phyloP scores from a whole-genome alignment of 2,329 filamentous ascomycete species.

The Tolypocladium tundrense region DNA sequence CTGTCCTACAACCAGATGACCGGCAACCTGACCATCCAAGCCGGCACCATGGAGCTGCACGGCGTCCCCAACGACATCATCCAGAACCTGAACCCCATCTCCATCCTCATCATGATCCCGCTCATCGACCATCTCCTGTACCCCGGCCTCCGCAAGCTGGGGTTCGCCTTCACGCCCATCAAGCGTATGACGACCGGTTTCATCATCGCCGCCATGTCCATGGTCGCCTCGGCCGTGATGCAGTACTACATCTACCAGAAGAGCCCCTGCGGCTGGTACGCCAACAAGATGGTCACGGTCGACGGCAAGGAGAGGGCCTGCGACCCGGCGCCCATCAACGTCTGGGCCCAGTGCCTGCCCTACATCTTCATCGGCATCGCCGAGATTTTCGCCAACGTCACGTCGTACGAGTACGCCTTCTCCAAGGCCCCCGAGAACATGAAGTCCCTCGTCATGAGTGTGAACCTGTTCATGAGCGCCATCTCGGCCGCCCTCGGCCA shows the following conservation, averaged over 20 bases:
- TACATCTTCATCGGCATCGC: conserved; percentile 41
- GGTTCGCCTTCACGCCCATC: conserved; percentile 62
- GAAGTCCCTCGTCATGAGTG: conserved; percentile 62
- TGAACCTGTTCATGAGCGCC: conserved; percentile 62
- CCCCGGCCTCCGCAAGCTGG: conserved; percentile 52
- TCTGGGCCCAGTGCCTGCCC: conserved; percentile 46
- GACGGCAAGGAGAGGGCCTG: conserved; percentile 29
- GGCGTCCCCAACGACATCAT: conserved; percentile 71
- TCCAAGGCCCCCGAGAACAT: conserved; percentile 72
- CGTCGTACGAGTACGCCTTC: conserved; percentile 65
- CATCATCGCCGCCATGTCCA: conserved; percentile 50
- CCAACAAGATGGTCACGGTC: conserved; percentile 21
- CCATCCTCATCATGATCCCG: conserved; percentile 66
- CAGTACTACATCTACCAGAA: conserved; percentile 54
- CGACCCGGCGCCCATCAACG: conserved; percentile 51
- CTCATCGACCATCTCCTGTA: conserved; percentile 61
- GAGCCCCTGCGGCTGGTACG: conserved; percentile 48
- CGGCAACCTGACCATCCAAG: conserved; percentile 53
- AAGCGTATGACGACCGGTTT: conserved; percentile 67
- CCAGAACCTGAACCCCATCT: conserved; percentile 65
- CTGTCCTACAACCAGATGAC: conserved; percentile 50
- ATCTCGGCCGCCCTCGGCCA: conserved; percentile 62
- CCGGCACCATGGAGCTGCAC: conserved; percentile 53
- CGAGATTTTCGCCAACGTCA: conserved; percentile 45
- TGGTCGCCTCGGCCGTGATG: conserved; percentile 46